Percentiles rank a stretch among this genome's conserved stretches.
phyloP scores from a whole-genome alignment of 1,284 basidiomycete species.

The Ceratobasidium sp. region DNA sequence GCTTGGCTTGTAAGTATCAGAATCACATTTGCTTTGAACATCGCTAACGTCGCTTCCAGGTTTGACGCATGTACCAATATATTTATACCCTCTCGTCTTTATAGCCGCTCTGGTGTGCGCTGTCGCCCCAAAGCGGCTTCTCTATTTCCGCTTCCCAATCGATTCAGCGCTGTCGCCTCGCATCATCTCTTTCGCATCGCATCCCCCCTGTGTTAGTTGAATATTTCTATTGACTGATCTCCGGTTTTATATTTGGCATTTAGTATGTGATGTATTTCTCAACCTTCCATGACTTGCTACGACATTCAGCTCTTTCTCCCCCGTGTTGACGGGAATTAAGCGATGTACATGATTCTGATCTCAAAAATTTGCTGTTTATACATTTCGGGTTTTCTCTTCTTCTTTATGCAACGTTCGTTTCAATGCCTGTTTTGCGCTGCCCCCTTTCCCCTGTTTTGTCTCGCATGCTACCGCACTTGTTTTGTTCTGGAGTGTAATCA shows the following conservation, averaged over 20 bases:
- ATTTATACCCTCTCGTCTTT: conserved; percentile 26
- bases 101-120: conserved; percentile 18
- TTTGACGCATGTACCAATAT: neutral
- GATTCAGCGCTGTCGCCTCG: conserved; percentile 29
- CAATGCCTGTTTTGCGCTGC: neutral
- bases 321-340: conserved; percentile 5
- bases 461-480: neutral
- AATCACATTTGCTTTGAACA: neutral
- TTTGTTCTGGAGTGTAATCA: neutral
- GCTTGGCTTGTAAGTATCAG: neutral
- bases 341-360: conserved; percentile 17
- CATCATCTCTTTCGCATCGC: conserved; percentile 19
- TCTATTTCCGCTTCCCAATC: neutral
- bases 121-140: conserved; percentile 16
- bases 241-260: conserved; percentile 14
- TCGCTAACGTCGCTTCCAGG: neutral
- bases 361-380: conserved; percentile 19
- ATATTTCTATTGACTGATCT: conserved; percentile 24
- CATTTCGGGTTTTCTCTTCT: conserved; percentile 2
- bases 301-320: neutral
- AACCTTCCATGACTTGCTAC: conserved; percentile 5
- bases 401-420: neutral
- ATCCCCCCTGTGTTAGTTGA: conserved; percentile 28
- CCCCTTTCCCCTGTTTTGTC: neutral
- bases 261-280: conserved; percentile 25